Evolutionary conservation across 768 basidiomycete genomes (phyloP).

Genomic region (Leucosporidium yakuticum): DNA sequence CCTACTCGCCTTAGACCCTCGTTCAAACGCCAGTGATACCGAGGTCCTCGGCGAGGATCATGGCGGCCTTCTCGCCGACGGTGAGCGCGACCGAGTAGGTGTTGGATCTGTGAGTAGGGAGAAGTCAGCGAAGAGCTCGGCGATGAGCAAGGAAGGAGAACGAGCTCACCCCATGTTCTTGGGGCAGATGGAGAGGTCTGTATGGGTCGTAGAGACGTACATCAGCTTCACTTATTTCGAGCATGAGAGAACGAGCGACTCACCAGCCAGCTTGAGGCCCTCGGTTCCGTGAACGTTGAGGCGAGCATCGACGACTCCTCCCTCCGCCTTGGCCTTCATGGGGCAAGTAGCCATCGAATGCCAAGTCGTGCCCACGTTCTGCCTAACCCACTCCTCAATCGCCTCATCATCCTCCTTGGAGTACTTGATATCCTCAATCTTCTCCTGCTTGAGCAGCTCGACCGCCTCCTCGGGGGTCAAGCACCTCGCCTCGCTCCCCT

Average conservation of each 20-base stretch:
- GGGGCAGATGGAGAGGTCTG: conserved; percentile 47
- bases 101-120: conserved; percentile 1
- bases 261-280: conserved; percentile 19
- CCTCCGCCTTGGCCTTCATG: conserved; percentile 27
- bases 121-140: too few species aligned
- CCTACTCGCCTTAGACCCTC: too few species aligned
- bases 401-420: conserved; percentile 32
- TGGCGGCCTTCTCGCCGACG: conserved; percentile 64
- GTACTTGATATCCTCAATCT: conserved; percentile 19
- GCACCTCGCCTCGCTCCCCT: conserved; percentile 17
- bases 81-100: conserved; percentile 61
- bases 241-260: neutral
- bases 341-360: conserved; percentile 31
- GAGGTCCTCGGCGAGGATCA: conserved; percentile 58
- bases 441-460: neutral
- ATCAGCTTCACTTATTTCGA: too few species aligned
- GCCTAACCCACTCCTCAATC: conserved; percentile 30
- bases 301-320: conserved; percentile 29
- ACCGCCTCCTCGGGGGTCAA: too few species aligned
- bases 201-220: too few species aligned
- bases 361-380: conserved; percentile 30
- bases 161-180: conserved; percentile 41
- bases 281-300: conserved; percentile 29
- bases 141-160: too few species aligned
- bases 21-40: conserved; percentile 40